A percentile compares a stretch with the other conserved stretches of the same genome.
phyloP scores from a whole-genome alignment of 768 basidiomycete species.

The Termitomyces heimii region DNA sequence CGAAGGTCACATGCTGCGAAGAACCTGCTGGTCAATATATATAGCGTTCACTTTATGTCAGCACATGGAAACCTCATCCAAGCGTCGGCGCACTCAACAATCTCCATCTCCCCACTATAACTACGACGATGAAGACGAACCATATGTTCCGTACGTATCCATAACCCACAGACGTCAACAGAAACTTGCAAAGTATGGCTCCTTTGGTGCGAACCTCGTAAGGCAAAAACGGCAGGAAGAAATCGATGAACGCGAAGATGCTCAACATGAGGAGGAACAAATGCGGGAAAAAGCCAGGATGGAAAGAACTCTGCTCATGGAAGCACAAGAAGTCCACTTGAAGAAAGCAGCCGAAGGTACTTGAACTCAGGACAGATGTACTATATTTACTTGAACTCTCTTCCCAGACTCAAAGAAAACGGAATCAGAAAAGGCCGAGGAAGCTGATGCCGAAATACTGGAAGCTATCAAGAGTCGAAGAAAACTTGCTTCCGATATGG shows the following conservation, averaged over 20 bases:
- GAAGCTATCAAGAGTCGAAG: slow-evolving; percentile 87
- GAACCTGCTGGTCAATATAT: no score
- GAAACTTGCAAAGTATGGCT: slow-evolving; percentile 70
- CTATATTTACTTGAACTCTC: background rate
- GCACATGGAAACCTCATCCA: slow-evolving; percentile 33
- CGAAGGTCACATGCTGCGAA: no score
- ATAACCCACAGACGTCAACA: slow-evolving; percentile 80
- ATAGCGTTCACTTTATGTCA: no score
- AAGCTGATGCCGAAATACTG: slow-evolving; percentile 86
- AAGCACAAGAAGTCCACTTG: slow-evolving; percentile 93
- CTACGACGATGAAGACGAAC: slow-evolving; percentile 56
- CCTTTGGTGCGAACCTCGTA: slow-evolving; percentile 45
- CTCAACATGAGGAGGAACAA: slow-evolving; percentile 73
- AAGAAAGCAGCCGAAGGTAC: slow-evolving; percentile 77
- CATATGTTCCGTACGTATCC: slow-evolving; percentile 83
- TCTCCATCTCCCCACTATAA: slow-evolving; percentile 57
- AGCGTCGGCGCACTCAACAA: slow-evolving; percentile 47
- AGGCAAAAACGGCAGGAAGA: slow-evolving; percentile 52
- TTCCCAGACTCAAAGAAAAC: slow-evolving; percentile 77
- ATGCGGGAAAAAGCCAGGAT: slow-evolving; percentile 70
- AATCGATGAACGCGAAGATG: slow-evolving; percentile 65
- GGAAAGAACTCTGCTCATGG: slow-evolving; percentile 83
- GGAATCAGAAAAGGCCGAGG: slow-evolving; percentile 77
- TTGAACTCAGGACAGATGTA: background rate
- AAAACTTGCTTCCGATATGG: slow-evolving; percentile 89